Conservation (phyloP, 2,329 filamentous ascomycete species). For the Parascedosporium putredinis region DNA sequence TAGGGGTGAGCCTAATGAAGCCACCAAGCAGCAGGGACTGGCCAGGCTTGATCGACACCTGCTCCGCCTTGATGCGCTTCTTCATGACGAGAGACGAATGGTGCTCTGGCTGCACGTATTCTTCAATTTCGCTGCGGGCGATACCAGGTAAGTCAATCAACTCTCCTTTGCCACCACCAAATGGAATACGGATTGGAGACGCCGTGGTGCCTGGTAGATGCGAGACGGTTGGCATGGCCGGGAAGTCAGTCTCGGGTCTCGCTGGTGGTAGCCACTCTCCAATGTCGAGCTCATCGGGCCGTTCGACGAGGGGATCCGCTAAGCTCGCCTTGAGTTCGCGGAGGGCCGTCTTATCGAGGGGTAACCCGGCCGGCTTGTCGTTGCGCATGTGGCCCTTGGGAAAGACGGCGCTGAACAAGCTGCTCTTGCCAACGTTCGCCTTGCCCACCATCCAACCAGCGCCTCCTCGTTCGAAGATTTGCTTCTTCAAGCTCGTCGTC, state of each 20-base stretch:
- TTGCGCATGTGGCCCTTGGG: constrained; percentile 48
- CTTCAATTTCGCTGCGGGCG: constrained; percentile 60
- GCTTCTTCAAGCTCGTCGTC: constrained; percentile 76
- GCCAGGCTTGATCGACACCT: constrained; percentile 60
- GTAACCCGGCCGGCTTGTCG: background rate
- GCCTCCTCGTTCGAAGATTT: constrained; percentile 74
- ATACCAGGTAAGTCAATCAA: constrained; percentile 88
- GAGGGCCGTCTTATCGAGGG: background rate
- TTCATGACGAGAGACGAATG: constrained; percentile 68
- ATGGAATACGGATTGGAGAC: constrained; percentile 86
- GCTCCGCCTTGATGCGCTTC: constrained; percentile 60
- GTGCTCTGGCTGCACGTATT: constrained; percentile 57
- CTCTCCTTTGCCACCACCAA: constrained; percentile 76
- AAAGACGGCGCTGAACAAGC: constrained; percentile 77
- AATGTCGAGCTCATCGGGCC: constrained; percentile 31
- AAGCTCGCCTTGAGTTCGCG: constrained; percentile 34
- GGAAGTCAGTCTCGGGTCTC: constrained; percentile 63
- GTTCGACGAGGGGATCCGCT: constrained; percentile 40
- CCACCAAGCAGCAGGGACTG: constrained; percentile 79
- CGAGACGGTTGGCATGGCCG: constrained; percentile 77
- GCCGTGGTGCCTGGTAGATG: constrained; percentile 86
- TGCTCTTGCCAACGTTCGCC: constrained; percentile 94
- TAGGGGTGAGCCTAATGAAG: constrained; percentile 76
- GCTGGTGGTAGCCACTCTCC: constrained; percentile 63
- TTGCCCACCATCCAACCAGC: constrained; percentile 97